Evolutionary conservation across 2,329 filamentous ascomycete species (phyloP), one percentile per base, ranked within the genome.

Genomic region (Emericellopsis atlantica): DNA sequence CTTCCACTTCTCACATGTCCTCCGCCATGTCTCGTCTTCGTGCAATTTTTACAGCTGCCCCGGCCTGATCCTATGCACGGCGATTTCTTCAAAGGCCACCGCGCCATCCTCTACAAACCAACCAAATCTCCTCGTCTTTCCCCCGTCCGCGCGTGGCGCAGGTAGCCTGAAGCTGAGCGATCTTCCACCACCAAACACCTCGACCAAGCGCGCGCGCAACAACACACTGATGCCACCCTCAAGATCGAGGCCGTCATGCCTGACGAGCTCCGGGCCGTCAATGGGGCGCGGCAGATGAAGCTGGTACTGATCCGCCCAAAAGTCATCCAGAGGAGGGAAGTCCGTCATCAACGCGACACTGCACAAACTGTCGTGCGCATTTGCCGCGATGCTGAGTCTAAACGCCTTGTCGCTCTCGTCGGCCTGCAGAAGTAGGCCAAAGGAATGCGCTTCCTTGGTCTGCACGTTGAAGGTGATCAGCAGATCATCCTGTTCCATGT

Each of bases 301-400:
- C 10, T 48, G 44, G 44, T 60, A 60, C 44, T 59, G 58, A 37
- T 60, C 57, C n/a, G 55, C 57, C 58, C 58, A 61, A 44, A 60
- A 60, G 44, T 61, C 57, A 45, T 61, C 58, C 2, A 61, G 50
- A 6, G 57, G 50, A 6, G 57, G 50, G 29, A 55, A 52, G 41
- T 58, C 54, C 5, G 51, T 51, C 29, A 54, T 37, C 6, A 60
- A 46, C n/a, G 46, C 39, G 26, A 59, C 49, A 16, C 51, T 47
- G 43, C 53, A 56, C 5, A 48, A 35, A n/a, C 47, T 47, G n/a
- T 44, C 43, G 15, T 43, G 44, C 1, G 47, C 43, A 4, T 51
- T 48, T 15, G 37, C n/a, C 24, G 10, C 18, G 45, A 21, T 56
- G 51, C 45, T 49, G 49, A 57, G 45, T 1, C 50, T 48, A 32